A percentile compares a stretch with the other conserved stretches of the same genome.
phyloP scores from a whole-genome alignment of 441 rosid species.

The Biscutella auriculata region DNA sequence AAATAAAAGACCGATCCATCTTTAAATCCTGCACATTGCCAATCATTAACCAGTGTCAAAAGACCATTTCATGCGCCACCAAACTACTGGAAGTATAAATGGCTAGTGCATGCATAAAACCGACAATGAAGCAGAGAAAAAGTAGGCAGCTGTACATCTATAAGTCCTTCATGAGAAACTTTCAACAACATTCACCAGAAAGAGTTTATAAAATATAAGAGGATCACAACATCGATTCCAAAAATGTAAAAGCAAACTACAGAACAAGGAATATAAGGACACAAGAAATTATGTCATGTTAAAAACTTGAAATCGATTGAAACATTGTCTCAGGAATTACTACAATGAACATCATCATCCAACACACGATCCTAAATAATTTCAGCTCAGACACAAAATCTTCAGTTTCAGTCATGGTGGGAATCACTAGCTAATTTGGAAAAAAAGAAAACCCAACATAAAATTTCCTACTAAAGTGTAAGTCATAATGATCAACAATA shows the following conservation, averaged over 20 bases:
- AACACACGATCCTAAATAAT: neutral
- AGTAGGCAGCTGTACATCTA: neutral
- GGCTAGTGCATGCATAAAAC: neutral
- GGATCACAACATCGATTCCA: neutral
- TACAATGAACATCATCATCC: neutral
- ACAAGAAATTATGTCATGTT: neutral
- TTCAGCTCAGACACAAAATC: neutral
- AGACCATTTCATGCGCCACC: neutral
- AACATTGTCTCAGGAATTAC: neutral
- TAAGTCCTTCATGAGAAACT: neutral
- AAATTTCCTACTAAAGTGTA: no score
- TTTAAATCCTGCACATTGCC: slow-evolving; percentile 3
- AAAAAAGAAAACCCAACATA: neutral
- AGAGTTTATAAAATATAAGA: neutral
- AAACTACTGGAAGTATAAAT: neutral
- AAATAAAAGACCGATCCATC: slow-evolving; percentile 10
- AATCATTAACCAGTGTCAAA: neutral
- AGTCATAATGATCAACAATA: no score
- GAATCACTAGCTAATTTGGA: neutral
- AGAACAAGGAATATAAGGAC: neutral
- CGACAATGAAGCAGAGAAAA: neutral
- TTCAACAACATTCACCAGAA: neutral
- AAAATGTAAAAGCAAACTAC: neutral
- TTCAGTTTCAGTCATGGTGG: neutral
- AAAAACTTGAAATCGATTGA: neutral